Evolutionary conservation across 164 flowering plant genomes (phyloP).

Genomic region (Pachysandra terminalis): DNA sequence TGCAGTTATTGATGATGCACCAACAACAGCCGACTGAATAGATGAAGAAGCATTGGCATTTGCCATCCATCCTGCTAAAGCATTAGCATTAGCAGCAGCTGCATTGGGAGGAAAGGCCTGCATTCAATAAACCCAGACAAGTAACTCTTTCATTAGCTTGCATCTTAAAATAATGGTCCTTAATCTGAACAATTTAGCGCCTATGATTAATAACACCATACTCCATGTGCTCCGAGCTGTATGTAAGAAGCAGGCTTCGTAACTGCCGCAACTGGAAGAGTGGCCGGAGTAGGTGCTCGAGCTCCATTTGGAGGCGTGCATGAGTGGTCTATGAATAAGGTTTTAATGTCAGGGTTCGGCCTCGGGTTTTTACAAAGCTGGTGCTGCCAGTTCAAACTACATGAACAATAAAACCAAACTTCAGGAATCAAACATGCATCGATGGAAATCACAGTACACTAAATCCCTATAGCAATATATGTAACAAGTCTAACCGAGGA

Average conservation of each 20-base stretch:
- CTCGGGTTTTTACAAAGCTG: conserved; percentile 91
- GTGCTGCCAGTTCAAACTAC: conserved; percentile 98
- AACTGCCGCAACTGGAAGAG: conserved; percentile 65
- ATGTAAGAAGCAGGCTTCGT: conserved; percentile 65
- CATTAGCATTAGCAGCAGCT: conserved; percentile 54
- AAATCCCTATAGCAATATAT: no score
- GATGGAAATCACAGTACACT: background rate
- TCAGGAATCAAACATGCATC: conserved; percentile 7
- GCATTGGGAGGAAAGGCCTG: conserved; percentile 73
- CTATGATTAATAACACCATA: conserved; percentile 29
- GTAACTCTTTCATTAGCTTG: background rate
- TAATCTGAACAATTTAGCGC: conserved; percentile 1
- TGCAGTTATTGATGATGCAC: conserved; percentile 67
- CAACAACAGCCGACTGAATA: conserved; percentile 78
- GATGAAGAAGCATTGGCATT: conserved; percentile 80
- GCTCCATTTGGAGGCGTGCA: conserved; percentile 82
- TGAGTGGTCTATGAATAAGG: conserved; percentile 79
- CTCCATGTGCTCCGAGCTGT: conserved; percentile 73
- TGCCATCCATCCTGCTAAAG: conserved; percentile 91
- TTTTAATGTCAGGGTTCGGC: conserved; percentile 92
- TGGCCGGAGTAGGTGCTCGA: conserved; percentile 65
- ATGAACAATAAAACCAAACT: conserved; percentile 13
- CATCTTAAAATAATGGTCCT: background rate
- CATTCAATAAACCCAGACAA: conserved; percentile 6
- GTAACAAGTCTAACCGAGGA: background rate